phyloP scores from a whole-genome alignment of 306 rosid genomes.

The Lagenaria siceraria region DNA sequence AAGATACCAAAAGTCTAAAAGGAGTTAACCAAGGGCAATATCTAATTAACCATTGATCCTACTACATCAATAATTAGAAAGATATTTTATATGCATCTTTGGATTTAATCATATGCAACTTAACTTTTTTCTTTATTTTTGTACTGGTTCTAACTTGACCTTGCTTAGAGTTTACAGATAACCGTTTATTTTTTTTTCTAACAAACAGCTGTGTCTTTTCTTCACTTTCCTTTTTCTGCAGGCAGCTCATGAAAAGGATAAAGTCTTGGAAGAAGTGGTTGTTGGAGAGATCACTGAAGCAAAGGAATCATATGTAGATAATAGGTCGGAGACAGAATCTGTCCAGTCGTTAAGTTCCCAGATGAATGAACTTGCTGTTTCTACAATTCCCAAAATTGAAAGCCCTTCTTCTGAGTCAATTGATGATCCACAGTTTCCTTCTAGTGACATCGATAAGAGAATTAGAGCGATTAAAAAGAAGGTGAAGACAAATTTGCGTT shows the following conservation, averaged over 20 bases:
- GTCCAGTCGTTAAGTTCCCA: slow-evolving; percentile 38
- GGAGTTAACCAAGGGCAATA: background rate
- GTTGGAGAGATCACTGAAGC: slow-evolving; percentile 31
- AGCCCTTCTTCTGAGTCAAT: slow-evolving; percentile 30
- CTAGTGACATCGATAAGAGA: slow-evolving; percentile 60
- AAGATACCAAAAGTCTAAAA: background rate
- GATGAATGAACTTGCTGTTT: slow-evolving; percentile 50
- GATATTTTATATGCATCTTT: background rate
- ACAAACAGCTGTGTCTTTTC: background rate
- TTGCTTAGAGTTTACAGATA: background rate
- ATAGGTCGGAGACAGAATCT: slow-evolving; percentile 14
- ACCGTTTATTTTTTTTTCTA: background rate
- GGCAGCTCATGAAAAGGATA: slow-evolving; percentile 69
- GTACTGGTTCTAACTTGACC: background rate
- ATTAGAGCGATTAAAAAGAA: slow-evolving; percentile 79
- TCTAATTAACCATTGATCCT: background rate
- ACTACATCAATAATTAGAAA: background rate
- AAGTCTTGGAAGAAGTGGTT: slow-evolving; percentile 21
- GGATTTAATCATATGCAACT: background rate
- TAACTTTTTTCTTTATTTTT: background rate
- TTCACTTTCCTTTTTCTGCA: slow-evolving; percentile 21
- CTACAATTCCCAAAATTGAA: slow-evolving; percentile 27
- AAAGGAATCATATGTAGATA: slow-evolving; percentile 7
- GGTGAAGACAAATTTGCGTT: slow-evolving; percentile 23
- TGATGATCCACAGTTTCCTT: slow-evolving; percentile 29